A percentile compares a stretch with the other conserved stretches of the same genome.
These are phyloP conservation scores for Ascochyta koolunga DNA, from an alignment of 2,329 filamentous ascomycete species.

Conservation along the genomic window DNA sequence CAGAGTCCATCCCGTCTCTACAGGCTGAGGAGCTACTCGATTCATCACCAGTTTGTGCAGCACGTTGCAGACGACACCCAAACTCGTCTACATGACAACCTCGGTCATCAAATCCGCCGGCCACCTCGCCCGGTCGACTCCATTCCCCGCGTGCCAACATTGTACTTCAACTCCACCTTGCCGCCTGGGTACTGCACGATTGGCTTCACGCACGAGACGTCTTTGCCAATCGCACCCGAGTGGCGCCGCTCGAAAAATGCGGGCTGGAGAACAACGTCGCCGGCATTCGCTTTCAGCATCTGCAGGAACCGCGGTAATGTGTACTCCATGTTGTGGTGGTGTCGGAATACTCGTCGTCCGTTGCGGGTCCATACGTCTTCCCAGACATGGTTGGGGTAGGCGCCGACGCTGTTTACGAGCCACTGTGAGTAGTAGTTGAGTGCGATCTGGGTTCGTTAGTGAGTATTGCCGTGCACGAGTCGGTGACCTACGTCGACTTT, in stretches of 20 bases:
- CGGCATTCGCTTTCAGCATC: constrained; percentile 50
- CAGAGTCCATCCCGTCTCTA: too few relatives aligned
- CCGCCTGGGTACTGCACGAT: constrained; percentile 48
- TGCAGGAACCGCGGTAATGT: constrained; percentile 50
- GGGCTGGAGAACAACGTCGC: constrained; percentile 51
- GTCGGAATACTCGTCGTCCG: constrained; percentile 56
- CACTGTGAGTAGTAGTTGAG: constrained; percentile 49
- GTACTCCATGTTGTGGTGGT: constrained; percentile 58
- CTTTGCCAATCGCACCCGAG: constrained; percentile 47
- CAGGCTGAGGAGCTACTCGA: too few relatives aligned
- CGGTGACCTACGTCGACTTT: constrained; percentile 48
- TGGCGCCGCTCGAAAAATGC: constrained; percentile 57
- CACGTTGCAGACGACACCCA: too few relatives aligned
- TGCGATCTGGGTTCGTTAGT: constrained; percentile 27
- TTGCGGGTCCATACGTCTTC: constrained; percentile 55
- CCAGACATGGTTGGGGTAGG: constrained; percentile 54
- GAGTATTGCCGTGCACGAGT: too few relatives aligned
- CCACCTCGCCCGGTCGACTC: constrained; percentile 57
- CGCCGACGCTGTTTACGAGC: constrained; percentile 42
- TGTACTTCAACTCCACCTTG: constrained; percentile 49
- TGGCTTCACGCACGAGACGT: constrained; percentile 53
- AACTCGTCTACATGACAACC: constrained; percentile 36
- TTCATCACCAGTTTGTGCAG: too few relatives aligned
- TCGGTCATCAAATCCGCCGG: constrained; percentile 53
- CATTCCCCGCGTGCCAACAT: constrained; percentile 60